Evolutionary conservation across 768 basidiomycete genomes (phyloP).

Genomic region (Tulasnella calospora): DNA sequence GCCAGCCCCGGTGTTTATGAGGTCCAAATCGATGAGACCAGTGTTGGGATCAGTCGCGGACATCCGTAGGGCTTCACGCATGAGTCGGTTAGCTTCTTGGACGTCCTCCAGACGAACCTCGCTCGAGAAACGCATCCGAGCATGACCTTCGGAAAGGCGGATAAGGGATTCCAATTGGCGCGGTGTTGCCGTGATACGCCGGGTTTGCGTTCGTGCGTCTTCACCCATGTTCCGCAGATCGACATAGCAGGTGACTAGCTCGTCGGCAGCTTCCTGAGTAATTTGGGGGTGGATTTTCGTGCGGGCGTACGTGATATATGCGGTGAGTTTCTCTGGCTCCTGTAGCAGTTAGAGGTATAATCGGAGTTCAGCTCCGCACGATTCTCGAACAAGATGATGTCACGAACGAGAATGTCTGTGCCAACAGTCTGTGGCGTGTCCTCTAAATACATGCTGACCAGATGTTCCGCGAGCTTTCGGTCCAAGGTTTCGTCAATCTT

Average conservation of each 20-base stretch:
- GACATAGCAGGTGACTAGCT: constrained; percentile 85
- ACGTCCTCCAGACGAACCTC: constrained; percentile 84
- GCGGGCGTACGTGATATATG: constrained; percentile 92
- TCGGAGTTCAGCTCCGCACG: not conserved
- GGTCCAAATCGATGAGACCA: constrained; percentile 94
- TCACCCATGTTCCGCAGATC: constrained; percentile 87
- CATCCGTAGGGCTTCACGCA: constrained; percentile 93
- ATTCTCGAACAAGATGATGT: not conserved
- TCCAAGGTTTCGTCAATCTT: constrained; percentile 87
- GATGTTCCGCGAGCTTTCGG: constrained; percentile 80
- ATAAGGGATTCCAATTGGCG: constrained; percentile 97
- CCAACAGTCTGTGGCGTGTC: constrained; percentile 67
- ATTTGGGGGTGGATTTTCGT: constrained; percentile 79
- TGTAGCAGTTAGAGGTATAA: constrained; percentile 34
- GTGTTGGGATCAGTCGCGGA: constrained; percentile 93
- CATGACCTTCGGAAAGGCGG: constrained; percentile 91
- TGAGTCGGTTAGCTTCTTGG: constrained; percentile 84
- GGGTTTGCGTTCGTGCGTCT: constrained; percentile 81
- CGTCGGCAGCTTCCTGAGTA: constrained; percentile 75
- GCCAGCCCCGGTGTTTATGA: constrained; percentile 91
- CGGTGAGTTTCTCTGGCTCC: constrained; percentile 86
- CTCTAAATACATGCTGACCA: constrained; percentile 91
- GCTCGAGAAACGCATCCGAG: constrained; percentile 89
- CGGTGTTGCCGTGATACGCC: constrained; percentile 96
- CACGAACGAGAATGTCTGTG: constrained; percentile 69